Conservation (phyloP, 169 alveolate genomes). For the Theileria orientalis region DNA sequence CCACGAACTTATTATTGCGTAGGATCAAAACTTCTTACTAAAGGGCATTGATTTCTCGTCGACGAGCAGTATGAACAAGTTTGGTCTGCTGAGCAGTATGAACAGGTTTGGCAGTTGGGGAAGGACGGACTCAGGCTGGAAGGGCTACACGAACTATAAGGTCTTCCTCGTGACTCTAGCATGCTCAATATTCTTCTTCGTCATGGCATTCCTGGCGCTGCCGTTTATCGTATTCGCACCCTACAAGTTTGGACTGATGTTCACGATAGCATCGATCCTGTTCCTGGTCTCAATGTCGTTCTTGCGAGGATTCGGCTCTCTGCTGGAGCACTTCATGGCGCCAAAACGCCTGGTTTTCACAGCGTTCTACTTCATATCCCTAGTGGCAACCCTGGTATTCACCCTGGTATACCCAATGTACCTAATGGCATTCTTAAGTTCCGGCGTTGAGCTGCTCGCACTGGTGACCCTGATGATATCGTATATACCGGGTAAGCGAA, state of each 20-base stretch:
- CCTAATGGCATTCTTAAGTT: constrained; percentile 43
- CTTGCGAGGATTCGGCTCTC: constrained; percentile 37
- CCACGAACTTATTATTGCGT: no score
- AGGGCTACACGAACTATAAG: constrained; percentile 55
- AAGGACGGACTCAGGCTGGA: constrained; percentile 44
- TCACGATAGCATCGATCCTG: constrained; percentile 57
- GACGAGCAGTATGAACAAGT: background rate
- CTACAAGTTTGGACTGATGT: constrained; percentile 59
- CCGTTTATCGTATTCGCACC: constrained; percentile 66
- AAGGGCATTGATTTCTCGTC: constrained; percentile 61
- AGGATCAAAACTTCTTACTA: constrained; percentile 60
- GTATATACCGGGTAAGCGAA: constrained; percentile 56
- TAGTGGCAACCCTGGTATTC: constrained; percentile 43
- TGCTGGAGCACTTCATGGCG: constrained; percentile 56
- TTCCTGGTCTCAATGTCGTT: constrained; percentile 47
- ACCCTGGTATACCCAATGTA: constrained; percentile 58
- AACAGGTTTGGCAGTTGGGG: constrained; percentile 42
- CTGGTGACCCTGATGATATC: constrained; percentile 54
- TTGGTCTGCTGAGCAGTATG: background rate
- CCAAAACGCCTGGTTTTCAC: constrained; percentile 52
- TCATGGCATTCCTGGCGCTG: constrained; percentile 58
- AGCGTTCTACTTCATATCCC: constrained; percentile 31
- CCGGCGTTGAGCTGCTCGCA: constrained; percentile 47
- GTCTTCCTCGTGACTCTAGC: constrained; percentile 27
- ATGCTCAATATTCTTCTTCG: constrained; percentile 40